These are phyloP conservation scores for Phytopythium aichiense DNA, from an alignment of 352 stramenopile species.

Conservation along the genomic window DNA sequence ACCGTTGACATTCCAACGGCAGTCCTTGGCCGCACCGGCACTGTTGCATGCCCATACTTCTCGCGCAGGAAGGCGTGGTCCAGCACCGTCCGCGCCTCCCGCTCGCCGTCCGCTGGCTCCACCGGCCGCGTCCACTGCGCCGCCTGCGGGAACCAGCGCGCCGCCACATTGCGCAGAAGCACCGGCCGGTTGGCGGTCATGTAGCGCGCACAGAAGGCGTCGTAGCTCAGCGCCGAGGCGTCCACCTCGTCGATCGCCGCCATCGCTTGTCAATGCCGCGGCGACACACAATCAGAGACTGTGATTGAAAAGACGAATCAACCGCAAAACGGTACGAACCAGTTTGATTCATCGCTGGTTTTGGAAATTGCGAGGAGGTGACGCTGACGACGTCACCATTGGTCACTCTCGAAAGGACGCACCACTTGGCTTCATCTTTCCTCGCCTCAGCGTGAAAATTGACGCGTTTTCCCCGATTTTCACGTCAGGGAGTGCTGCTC, in stretches of 20 bases:
- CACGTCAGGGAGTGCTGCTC: too few relatives aligned
- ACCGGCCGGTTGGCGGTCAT: conserved; percentile 68
- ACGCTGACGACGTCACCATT: not conserved
- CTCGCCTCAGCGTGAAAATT: too few relatives aligned
- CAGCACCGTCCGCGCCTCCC: conserved; percentile 19
- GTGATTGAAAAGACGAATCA: not conserved
- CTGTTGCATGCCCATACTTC: conserved; percentile 41
- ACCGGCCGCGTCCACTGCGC: conserved; percentile 18
- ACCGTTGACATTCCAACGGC: not conserved
- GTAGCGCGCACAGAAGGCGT: conserved; percentile 68
- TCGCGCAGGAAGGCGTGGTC: conserved; percentile 36
- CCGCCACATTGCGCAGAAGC: conserved; percentile 55
- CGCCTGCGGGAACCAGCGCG: conserved; percentile 21
- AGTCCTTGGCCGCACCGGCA: conserved; percentile 30
- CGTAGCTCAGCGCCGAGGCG: conserved; percentile 49
- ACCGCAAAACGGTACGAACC: not conserved
- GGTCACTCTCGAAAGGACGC: not conserved
- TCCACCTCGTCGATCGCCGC: conserved; percentile 56
- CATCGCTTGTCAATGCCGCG: not conserved
- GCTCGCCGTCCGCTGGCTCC: conserved; percentile 3
- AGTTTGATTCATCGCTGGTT: not conserved
- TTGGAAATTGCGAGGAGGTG: not conserved
- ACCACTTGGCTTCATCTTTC: too few relatives aligned
- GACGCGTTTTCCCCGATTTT: too few relatives aligned
- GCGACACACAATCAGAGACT: not conserved